Evolutionary conservation across 2,329 filamentous ascomycete genomes (phyloP).

Genomic region (Fusarium sp.): DNA sequence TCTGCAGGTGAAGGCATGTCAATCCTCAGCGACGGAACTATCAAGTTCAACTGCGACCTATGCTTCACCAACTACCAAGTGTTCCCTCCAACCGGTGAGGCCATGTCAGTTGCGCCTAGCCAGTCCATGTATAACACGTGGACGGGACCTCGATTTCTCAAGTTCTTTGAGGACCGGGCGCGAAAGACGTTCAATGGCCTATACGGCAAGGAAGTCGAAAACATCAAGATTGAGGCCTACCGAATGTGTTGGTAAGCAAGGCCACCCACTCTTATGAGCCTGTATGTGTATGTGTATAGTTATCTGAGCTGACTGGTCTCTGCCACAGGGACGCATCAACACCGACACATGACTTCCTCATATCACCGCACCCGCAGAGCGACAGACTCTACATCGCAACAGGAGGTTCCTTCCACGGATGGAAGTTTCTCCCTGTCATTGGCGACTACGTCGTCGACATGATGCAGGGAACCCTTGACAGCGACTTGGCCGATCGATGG

Average conservation of each 20-base stretch:
- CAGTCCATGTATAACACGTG: conserved; percentile 55
- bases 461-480: conserved; percentile 54
- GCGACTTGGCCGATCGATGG: conserved; percentile 54
- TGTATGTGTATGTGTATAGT: neutral
- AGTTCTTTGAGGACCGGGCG: conserved; percentile 57
- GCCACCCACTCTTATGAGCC: neutral
- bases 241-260: conserved; percentile 58
- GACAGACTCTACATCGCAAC: conserved; percentile 68
- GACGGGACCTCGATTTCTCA: conserved; percentile 53
- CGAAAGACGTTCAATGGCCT: conserved; percentile 53
- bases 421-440: conserved; percentile 72
- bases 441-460: conserved; percentile 67
- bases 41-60: conserved; percentile 71
- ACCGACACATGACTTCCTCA: conserved; percentile 70
- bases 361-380: conserved; percentile 62
- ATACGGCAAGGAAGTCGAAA: conserved; percentile 54
- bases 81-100: conserved; percentile 58
- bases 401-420: conserved; percentile 72
- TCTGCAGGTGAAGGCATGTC: conserved; percentile 56
- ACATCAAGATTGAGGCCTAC: conserved; percentile 54
- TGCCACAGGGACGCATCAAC: conserved; percentile 67
- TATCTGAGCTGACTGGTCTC: conserved; percentile 28
- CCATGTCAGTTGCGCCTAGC: conserved; percentile 62
- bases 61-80: conserved; percentile 66
- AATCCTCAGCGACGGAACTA: conserved; percentile 57